Percentiles rank a stretch among this genome's conserved stretches.
phyloP scores from a whole-genome alignment of 352 stramenopile genomes.

The Globisporangium orthogonon region DNA sequence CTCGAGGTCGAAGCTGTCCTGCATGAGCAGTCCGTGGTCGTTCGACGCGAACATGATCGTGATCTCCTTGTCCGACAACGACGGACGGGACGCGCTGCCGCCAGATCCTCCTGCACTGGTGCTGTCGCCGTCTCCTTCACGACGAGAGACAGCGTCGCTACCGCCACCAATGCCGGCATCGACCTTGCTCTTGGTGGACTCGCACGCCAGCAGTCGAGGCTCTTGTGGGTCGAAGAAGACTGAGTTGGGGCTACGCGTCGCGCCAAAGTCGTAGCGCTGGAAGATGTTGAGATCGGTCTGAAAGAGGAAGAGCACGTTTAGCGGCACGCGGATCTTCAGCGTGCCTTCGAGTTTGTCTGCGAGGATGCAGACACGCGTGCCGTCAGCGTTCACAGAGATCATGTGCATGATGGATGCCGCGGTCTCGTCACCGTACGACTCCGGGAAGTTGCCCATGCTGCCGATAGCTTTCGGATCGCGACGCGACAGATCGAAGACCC shows the following conservation, averaged over 20 bases:
- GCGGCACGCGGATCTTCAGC: conserved; percentile 76
- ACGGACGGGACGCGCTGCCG: conserved; percentile 1
- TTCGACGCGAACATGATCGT: conserved; percentile 90
- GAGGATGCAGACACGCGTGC: conserved; percentile 87
- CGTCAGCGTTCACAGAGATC: conserved; percentile 84
- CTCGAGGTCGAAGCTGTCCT: conserved; percentile 87
- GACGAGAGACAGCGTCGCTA: not conserved
- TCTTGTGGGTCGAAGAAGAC: conserved; percentile 91
- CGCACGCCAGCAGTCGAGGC: conserved; percentile 81
- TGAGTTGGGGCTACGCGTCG: conserved; percentile 56
- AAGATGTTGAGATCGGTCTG: conserved; percentile 88
- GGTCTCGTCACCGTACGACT: conserved; percentile 53
- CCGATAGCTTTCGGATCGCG: conserved; percentile 85
- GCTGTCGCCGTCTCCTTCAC: conserved; percentile 18
- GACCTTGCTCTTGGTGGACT: conserved; percentile 52
- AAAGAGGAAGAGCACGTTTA: conserved; percentile 88
- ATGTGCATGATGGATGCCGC: conserved; percentile 52
- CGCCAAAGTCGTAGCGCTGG: conserved; percentile 86
- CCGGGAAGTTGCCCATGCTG: conserved; percentile 70
- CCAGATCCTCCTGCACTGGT: conserved; percentile 1
- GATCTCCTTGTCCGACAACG: conserved; percentile 76
- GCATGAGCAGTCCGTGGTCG: conserved; percentile 88
- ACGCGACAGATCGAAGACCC: conserved; percentile 84
- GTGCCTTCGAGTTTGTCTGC: conserved; percentile 68
- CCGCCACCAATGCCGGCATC: conserved; percentile 15